Evolutionary conservation across 345 rosid genomes (phyloP).

Genomic region (Heritiera littoralis): DNA sequence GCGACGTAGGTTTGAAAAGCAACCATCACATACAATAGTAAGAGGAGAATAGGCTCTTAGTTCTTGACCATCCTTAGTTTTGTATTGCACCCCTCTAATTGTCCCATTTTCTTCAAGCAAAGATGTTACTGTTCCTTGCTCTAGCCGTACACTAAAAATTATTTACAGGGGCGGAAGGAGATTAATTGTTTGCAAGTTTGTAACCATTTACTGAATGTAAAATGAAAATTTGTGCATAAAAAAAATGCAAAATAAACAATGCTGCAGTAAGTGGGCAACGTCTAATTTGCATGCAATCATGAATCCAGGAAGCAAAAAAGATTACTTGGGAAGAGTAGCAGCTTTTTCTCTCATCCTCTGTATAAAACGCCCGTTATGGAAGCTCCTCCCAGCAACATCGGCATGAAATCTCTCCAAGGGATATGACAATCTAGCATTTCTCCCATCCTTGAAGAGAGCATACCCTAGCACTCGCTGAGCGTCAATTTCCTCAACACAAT

Average conservation of each 20-base stretch:
- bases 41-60: slow-evolving; percentile 48
- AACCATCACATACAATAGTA: slow-evolving; percentile 61
- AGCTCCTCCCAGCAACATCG: slow-evolving; percentile 52
- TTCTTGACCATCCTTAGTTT: slow-evolving; percentile 53
- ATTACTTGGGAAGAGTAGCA: slow-evolving; percentile 46
- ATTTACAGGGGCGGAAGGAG: slow-evolving; percentile 3
- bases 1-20: slow-evolving; percentile 58
- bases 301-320: not conserved
- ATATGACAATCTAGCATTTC: slow-evolving; percentile 38
- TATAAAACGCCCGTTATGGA: slow-evolving; percentile 57
- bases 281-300: not conserved
- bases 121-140: slow-evolving; percentile 56
- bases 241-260: not conserved
- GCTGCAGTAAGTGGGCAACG: not conserved
- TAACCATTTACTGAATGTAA: not conserved
- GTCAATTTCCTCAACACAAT: slow-evolving; percentile 54
- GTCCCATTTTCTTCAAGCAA: slow-evolving; percentile 52
- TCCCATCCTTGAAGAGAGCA: slow-evolving; percentile 55
- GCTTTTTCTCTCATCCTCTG: slow-evolving; percentile 59
- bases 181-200: not conserved
- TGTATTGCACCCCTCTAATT: slow-evolving; percentile 52
- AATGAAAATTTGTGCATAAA: not conserved
- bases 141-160: slow-evolving; percentile 42
- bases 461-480: slow-evolving; percentile 53
- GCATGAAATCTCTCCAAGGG: slow-evolving; percentile 46